phyloP scores from a whole-genome alignment of 2,329 filamentous ascomycete genomes.

The Trichoderma sp. region DNA sequence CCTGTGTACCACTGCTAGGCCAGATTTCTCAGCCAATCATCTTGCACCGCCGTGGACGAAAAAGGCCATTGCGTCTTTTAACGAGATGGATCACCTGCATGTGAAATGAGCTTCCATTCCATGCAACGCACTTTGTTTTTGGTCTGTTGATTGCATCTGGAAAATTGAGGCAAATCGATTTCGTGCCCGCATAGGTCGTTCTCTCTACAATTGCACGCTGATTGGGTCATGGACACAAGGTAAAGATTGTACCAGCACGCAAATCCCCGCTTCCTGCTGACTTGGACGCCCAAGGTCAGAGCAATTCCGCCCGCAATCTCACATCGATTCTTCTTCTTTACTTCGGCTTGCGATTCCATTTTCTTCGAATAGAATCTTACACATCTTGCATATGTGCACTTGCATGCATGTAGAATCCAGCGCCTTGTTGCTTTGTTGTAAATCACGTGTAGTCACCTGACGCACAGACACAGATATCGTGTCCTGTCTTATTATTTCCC shows the following conservation, averaged over 20 bases:
- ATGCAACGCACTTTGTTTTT: background rate
- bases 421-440: background rate
- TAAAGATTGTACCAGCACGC: no score
- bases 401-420: background rate
- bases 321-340: background rate
- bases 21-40: background rate
- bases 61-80: background rate
- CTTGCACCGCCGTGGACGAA: background rate
- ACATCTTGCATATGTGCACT: background rate
- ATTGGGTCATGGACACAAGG: no score
- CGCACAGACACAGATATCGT: background rate
- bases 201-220: no score
- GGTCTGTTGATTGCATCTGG: no score
- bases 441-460: background rate
- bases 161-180: no score
- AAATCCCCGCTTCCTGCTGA: no score
- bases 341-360: background rate
- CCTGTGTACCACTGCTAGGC: background rate
- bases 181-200: no score
- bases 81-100: background rate
- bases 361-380: no score
- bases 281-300: no score
- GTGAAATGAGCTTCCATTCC: background rate
- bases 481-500: background rate
- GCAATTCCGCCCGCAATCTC: no score